Conservation (phyloP, 257 asterid species). For the Prunella vulgaris region DNA sequence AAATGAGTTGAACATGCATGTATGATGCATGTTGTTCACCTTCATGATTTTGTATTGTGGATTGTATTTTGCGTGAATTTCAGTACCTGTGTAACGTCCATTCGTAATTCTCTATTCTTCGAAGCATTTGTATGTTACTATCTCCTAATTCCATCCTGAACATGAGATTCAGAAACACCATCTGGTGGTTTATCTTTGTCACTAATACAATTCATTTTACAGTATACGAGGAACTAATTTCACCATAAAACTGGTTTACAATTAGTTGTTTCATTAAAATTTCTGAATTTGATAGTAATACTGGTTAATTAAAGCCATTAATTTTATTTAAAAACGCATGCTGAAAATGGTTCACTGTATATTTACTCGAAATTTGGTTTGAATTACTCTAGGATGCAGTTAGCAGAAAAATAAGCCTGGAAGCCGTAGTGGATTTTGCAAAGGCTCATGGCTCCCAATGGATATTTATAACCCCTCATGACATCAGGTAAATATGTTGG, state of each 20-base stretch:
- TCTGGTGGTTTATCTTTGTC: too few relatives aligned
- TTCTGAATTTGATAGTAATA: too few relatives aligned
- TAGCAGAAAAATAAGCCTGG: constrained; percentile 95
- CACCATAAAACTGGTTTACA: too few relatives aligned
- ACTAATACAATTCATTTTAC: too few relatives aligned
- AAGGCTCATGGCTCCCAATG: constrained; percentile 90
- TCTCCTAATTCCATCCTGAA: too few relatives aligned
- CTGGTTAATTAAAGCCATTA: too few relatives aligned
- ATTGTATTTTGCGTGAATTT: not conserved
- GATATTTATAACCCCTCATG: constrained; percentile 97
- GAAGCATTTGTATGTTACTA: too few relatives aligned
- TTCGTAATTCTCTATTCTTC: not conserved
- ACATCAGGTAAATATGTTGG: constrained; percentile 54
- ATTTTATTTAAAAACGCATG: too few relatives aligned
- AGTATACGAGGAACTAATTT: too few relatives aligned
- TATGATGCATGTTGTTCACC: not conserved
- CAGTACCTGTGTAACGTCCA: not conserved
- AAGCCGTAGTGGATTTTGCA: constrained; percentile 85
- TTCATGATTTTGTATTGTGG: not conserved
- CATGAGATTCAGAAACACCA: too few relatives aligned
- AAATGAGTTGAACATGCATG: not conserved
- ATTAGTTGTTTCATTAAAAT: too few relatives aligned
- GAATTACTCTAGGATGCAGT: constrained; percentile 72
- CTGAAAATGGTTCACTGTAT: not conserved
- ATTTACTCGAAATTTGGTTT: not conserved